Conservation (phyloP, 2,329 filamentous ascomycete species). For the Paramyrothecium roridum region DNA sequence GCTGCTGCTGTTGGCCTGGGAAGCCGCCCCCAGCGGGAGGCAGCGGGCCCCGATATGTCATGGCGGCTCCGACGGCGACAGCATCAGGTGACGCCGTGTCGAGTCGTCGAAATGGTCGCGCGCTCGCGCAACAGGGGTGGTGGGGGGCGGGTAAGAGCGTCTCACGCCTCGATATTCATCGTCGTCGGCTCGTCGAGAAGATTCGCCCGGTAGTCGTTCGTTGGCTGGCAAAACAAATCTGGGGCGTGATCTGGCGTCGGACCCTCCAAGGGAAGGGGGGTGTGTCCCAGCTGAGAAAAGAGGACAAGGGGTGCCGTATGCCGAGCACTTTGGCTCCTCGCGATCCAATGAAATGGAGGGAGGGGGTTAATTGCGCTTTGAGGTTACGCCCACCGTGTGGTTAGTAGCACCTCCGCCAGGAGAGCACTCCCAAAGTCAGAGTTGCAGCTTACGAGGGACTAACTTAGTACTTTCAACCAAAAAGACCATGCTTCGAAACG, state of each 20-base stretch:
- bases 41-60: slow-evolving; percentile 34
- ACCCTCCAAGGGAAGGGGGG: background rate
- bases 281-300: background rate
- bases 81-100: background rate
- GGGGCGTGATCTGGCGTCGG: background rate
- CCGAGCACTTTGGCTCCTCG: background rate
- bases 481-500: background rate
- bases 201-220: background rate
- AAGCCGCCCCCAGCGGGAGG: slow-evolving; percentile 34
- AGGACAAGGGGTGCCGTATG: background rate
- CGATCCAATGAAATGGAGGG: too few relatives aligned
- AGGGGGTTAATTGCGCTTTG: too few relatives aligned
- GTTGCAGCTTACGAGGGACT: too few relatives aligned
- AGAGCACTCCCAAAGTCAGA: too few relatives aligned
- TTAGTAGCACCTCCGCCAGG: too few relatives aligned
- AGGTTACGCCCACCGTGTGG: too few relatives aligned
- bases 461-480: too few relatives aligned
- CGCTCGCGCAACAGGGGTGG: background rate
- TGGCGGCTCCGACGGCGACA: background rate
- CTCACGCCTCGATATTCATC: background rate
- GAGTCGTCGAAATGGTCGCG: background rate
- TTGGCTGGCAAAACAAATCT: background rate
- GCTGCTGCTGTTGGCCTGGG: slow-evolving; percentile 29
- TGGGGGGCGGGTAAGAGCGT: background rate
- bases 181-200: background rate